Conservation (phyloP, 148 eudicot genomes). For the Rhododendron griersonianum region DNA sequence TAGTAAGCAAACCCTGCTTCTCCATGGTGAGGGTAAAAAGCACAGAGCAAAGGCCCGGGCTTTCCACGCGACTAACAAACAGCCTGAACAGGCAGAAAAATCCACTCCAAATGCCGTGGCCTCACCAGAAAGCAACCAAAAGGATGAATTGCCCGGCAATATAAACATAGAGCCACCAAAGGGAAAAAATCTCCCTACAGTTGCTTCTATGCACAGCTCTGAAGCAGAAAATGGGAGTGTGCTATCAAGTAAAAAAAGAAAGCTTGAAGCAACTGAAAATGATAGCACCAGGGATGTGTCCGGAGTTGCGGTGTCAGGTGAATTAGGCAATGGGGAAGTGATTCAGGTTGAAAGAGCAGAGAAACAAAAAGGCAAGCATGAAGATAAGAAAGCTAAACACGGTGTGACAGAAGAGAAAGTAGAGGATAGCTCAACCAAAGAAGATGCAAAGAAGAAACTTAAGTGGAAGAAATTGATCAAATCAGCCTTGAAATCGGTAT, state of each 20-base stretch:
- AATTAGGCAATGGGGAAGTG: slow-evolving; percentile 39
- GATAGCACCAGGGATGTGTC: slow-evolving; percentile 14
- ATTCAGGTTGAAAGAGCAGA: slow-evolving; percentile 25
- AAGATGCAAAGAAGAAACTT: slow-evolving; percentile 36
- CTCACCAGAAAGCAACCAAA: slow-evolving; percentile 25
- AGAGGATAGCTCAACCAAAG: slow-evolving; percentile 18
- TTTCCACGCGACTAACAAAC: slow-evolving; percentile 61
- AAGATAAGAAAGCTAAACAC: slow-evolving; percentile 46
- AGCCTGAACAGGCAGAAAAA: slow-evolving; percentile 41
- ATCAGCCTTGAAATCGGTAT: slow-evolving; percentile 66
- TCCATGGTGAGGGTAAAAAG: slow-evolving; percentile 88
- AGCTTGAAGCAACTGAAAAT: slow-evolving; percentile 32
- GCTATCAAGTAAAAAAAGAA: slow-evolving; percentile 44
- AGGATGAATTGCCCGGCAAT: slow-evolving; percentile 21
- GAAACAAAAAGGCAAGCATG: slow-evolving; percentile 19
- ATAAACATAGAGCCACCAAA: slow-evolving; percentile 17
- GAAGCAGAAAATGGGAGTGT: slow-evolving; percentile 26
- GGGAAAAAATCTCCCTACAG: slow-evolving; percentile 24
- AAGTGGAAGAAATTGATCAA: slow-evolving; percentile 92
- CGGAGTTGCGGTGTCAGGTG: slow-evolving; percentile 17
- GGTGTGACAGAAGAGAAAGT: slow-evolving; percentile 21
- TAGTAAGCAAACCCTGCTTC: slow-evolving; percentile 79
- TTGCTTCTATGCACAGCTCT: slow-evolving; percentile 21
- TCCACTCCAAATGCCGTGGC: slow-evolving; percentile 21
- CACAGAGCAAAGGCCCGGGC: slow-evolving; percentile 86